A percentile compares a stretch with the other conserved stretches of the same genome.
These are phyloP conservation scores for Colletotrichum karsti DNA, from an alignment of 2,329 filamentous ascomycete species.

Conservation along the genomic window DNA sequence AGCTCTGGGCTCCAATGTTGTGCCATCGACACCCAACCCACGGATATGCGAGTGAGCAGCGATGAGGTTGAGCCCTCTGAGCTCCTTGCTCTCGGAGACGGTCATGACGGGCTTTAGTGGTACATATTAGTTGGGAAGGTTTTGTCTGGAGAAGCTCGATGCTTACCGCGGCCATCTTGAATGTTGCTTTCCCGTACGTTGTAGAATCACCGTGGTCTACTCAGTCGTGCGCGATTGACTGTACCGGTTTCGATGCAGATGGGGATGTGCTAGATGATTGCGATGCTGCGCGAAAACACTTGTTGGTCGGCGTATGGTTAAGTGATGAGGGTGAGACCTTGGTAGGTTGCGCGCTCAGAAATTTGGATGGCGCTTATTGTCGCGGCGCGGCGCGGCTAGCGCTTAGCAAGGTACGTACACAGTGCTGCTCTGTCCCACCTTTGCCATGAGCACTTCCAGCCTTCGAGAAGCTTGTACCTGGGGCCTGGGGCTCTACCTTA, in stretches of 20 bases:
- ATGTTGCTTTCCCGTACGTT: neutral
- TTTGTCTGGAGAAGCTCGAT: neutral
- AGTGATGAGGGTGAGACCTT: slow-evolving; percentile 12
- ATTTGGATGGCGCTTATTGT: slow-evolving; percentile 25
- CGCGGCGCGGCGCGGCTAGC: slow-evolving; percentile 22
- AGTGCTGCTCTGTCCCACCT: neutral
- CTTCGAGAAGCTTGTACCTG: neutral
- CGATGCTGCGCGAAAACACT: slow-evolving; percentile 14
- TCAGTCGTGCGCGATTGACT: neutral
- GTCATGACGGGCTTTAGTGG: slow-evolving; percentile 71
- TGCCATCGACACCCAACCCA: slow-evolving; percentile 90
- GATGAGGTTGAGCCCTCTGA: slow-evolving; percentile 95
- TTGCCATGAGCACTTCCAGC: no score
- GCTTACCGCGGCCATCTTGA: slow-evolving; percentile 63
- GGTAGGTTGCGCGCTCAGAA: slow-evolving; percentile 18
- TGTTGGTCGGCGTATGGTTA: neutral
- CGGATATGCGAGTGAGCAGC: slow-evolving; percentile 98
- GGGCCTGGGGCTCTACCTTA: no score
- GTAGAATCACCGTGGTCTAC: neutral
- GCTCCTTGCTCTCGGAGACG: slow-evolving; percentile 93
- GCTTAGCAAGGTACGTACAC: neutral
- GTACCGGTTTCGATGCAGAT: neutral
- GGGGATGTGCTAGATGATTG: neutral
- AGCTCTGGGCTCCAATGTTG: slow-evolving; percentile 86
- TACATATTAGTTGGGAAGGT: neutral